Evolutionary conservation across 495 filamentous ascomycete genomes (phyloP).

Genomic region (Massariosphaeria phaeospora): DNA sequence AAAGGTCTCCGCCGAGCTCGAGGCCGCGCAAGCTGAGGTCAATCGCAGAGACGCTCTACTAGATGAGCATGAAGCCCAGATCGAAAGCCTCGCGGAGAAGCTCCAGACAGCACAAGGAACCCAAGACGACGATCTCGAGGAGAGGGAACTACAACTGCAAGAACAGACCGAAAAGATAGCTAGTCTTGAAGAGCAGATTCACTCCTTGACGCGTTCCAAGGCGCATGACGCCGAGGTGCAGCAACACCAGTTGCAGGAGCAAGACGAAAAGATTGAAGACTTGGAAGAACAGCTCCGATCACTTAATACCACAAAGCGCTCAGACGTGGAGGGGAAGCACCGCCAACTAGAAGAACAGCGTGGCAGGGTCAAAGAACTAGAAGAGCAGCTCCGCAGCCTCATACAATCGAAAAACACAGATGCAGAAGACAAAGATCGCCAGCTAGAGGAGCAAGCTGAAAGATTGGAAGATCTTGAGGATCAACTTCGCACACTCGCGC

Average conservation of each 20-base stretch:
- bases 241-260: constrained; percentile 44
- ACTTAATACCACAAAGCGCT: constrained; percentile 22
- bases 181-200: constrained; percentile 22
- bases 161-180: constrained; percentile 28
- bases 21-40: constrained; percentile 19
- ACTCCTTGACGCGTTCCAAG: constrained; percentile 29
- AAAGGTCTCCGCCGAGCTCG: constrained; percentile 8
- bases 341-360: constrained; percentile 51
- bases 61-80: constrained; percentile 21
- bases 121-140: constrained; percentile 23
- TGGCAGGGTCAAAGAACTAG: constrained; percentile 43
- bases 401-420: constrained; percentile 54
- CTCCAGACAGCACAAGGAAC: constrained; percentile 43
- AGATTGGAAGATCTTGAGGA: constrained; percentile 28
- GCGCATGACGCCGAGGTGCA: constrained; percentile 62
- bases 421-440: constrained; percentile 42
- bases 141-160: constrained; percentile 41
- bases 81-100: constrained; percentile 48
- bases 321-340: constrained; percentile 17
- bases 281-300: constrained; percentile 49
- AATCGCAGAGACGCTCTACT: constrained; percentile 9
- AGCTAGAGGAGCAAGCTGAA: constrained; percentile 22
- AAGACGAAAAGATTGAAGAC: constrained; percentile 47
- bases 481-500: constrained; percentile 6
- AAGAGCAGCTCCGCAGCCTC: constrained; percentile 15